Evolutionary conservation across 306 rosid species (phyloP).

Genomic region (Cicer arietinum): DNA sequence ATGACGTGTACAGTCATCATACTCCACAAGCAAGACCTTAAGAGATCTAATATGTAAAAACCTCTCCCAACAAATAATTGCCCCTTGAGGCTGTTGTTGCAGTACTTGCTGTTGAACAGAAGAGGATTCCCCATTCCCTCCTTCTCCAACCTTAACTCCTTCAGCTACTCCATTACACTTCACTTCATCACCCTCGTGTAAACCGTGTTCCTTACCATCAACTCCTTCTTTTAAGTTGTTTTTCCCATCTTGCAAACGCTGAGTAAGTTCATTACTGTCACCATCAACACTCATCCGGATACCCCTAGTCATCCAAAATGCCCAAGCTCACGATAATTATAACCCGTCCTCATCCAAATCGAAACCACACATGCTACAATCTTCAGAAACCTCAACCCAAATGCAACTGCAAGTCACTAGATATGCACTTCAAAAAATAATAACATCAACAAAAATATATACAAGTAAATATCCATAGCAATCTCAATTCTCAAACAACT

Average conservation of each 20-base stretch:
- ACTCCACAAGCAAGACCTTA: constrained; percentile 87
- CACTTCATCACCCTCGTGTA: constrained; percentile 51
- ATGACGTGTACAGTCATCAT: constrained; percentile 88
- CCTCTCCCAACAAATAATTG: constrained; percentile 89
- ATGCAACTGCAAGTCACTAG: constrained; percentile 47
- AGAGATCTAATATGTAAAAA: constrained; percentile 82
- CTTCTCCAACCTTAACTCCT: constrained; percentile 57
- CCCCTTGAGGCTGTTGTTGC: constrained; percentile 72
- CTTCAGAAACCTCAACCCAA: constrained; percentile 46
- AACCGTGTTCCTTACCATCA: constrained; percentile 44
- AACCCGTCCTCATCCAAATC: constrained; percentile 52
- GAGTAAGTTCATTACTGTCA: constrained; percentile 49
- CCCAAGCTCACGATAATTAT: constrained; percentile 48
- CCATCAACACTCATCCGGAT: constrained; percentile 65
- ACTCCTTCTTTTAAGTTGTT: constrained; percentile 49
- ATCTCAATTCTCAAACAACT: constrained; percentile 37
- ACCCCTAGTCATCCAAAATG: constrained; percentile 57
- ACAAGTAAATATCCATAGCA: constrained; percentile 37
- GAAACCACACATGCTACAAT: constrained; percentile 44
- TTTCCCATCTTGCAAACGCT: constrained; percentile 49
- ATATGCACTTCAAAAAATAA: constrained; percentile 16
- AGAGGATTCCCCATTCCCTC: constrained; percentile 51
- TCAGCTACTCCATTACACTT: constrained; percentile 53
- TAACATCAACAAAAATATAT: constrained; percentile 33
- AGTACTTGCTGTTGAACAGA: constrained; percentile 52